Base-by-base conservation (phyloP, 2,329 filamentous ascomycete species). In the Bipolaris gigantea region DNA sequence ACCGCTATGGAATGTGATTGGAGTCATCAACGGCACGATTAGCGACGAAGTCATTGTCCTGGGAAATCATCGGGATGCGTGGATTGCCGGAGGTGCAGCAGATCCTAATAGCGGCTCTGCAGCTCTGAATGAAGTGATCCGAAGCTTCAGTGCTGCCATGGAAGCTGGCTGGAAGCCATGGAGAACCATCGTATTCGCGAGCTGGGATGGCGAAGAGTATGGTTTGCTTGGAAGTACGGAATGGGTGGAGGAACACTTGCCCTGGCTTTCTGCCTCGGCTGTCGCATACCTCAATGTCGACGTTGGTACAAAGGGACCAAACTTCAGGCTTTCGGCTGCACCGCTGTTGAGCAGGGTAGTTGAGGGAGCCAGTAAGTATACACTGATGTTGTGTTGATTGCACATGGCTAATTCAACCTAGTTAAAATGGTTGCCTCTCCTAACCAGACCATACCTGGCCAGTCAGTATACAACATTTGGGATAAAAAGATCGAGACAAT, bases 51-150 rank as follows among this genome's bases (percentile, higher is more conserved):
- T 96, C 1, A 80, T 99, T 41, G 82, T 99, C 3, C 78, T 97
- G 30, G 92, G 92, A n/a, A 96, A 96, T 68, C 92, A 96, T 69
- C 85, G 92, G 32, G 92, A 96, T 74, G 90, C 92, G 0, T 95
- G 90, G 90, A 88, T 93, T 65, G 87, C 87, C 18, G 90, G 90
- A n/a, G 90, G 90, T 21, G 89, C 89, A 15, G 89, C 81, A 11
- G 90, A 95, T 64, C 90, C 90, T 1, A 93, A 93, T 77, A 89
- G 87, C 58, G 90, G 90, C 57, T 92, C 88, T 15, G 89, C 90
- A 4, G 85, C 87, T 0, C 73, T 95, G 40, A 92, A 91, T 60
- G 90, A 95, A 64, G 85, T 92, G 1, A 83, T 92, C 46, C 84
- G 89, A 48, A 85, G 85, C 45, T 90, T 94, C 60, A 89, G 89